Base-by-base conservation (phyloP, 2,329 filamentous ascomycete species). In the Sclerotinia subarctica region DNA sequence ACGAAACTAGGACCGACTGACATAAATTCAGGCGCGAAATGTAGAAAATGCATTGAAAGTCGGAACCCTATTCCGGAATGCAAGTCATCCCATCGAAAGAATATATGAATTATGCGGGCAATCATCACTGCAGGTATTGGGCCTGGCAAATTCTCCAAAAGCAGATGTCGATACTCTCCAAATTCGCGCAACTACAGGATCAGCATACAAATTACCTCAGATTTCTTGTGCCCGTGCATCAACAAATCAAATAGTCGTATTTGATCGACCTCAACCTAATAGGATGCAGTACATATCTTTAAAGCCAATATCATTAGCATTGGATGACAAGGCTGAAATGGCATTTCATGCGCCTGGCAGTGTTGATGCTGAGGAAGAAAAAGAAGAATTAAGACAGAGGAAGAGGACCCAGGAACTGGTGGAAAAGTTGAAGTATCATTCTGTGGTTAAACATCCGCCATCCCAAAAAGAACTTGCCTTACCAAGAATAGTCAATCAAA, bases 251-350 rank as follows among this genome's bases (percentile, higher is more conserved):
- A 86, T 97, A 56, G 91, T 98, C 68, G 84, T 96, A 68, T 99
- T 96, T 79, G 89, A 97, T 74, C 85, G 94, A 58, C 95, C 95
- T 0, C 86, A 90, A 68, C 94, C 95, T 0, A 88, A 85, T 44
- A 87, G 89, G 67, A 98, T 99, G 95, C 94, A 99, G 79, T 99
- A 98, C 78, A 90, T 98, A 73, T 99, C 95, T 0, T 82, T 97
- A 26, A 86, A 88, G 38, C 94, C 95, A 0, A 98, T 99, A 64
- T 90, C 93, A 0, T 83, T 99, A 53, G 93, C 93, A 0, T 82
- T 99, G 19, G 91, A 86, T 2, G 91, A 94, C 76, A 93, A 94
- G 74, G 81, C 81, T 19, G 77, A 79, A 42, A 77, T 78, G 7
- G 73, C 77, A 4, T 69, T 69, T 21, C 73, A 75, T 70, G 80